Percentiles rank a stretch among this genome's conserved stretches.
Conservation (phyloP, 805 yeast genomes). For the Pichia nanzhaoensis region DNA sequence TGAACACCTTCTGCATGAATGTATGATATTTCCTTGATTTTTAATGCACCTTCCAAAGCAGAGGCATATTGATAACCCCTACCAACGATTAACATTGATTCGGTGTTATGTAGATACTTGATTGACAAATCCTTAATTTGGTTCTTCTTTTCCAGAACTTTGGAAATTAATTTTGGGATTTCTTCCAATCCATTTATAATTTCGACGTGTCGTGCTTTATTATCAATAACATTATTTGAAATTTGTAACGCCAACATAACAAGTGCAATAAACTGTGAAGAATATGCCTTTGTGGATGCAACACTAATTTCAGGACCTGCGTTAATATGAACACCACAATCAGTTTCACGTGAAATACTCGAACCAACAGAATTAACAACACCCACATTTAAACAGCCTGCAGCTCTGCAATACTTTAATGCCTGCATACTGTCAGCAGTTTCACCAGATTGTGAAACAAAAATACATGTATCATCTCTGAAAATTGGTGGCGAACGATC, state of each 20-base stretch:
- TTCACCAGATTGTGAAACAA: constrained; percentile 98
- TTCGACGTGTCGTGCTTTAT: constrained; percentile 66
- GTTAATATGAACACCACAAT: constrained; percentile 98
- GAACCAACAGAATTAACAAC: constrained; percentile 98
- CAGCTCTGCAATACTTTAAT: constrained; percentile 87
- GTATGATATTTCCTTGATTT: constrained; percentile 95
- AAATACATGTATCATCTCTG: constrained; percentile 95
- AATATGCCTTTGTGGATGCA: constrained; percentile 97
- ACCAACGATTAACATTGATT: constrained; percentile 84
- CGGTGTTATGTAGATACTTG: constrained; percentile 65
- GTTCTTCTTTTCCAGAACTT: constrained; percentile 66
- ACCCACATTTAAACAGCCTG: constrained; percentile 97
- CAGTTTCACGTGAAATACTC: constrained; percentile 90
- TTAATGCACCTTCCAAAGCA: constrained; percentile 96
- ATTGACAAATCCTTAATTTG: constrained; percentile 71
- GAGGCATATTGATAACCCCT: constrained; percentile 97
- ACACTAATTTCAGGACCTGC: constrained; percentile 99
- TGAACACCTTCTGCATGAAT: constrained; percentile 99
- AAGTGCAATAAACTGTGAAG: constrained; percentile 94
- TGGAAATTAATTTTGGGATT: constrained; percentile 80
- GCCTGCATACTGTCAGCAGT: constrained; percentile 97
- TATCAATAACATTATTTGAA: constrained; percentile 84
- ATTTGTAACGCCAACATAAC: constrained; percentile 96
- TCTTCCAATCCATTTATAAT: constrained; percentile 79
- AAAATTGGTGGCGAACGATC: constrained; percentile 96